phyloP scores from a whole-genome alignment of 148 eudicot genomes.

The Fagopyrum homotropicum region DNA sequence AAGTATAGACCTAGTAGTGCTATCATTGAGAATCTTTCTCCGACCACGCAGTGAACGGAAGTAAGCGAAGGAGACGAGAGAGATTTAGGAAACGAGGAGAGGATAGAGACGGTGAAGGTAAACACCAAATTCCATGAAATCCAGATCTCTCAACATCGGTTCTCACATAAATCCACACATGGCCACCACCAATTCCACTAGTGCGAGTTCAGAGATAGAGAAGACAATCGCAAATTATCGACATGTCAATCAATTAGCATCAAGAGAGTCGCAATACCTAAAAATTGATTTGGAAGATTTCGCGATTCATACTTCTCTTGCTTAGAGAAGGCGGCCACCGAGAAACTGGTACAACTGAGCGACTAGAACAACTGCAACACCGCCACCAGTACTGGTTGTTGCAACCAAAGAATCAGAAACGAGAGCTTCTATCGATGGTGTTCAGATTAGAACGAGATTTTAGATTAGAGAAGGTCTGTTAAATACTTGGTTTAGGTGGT shows the following conservation, averaged over 20 bases:
- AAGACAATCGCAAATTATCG: no score
- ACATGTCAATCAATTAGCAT: neutral
- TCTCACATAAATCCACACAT: neutral
- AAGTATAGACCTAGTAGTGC: constrained; percentile 70
- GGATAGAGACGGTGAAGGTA: neutral
- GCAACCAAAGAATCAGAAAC: neutral
- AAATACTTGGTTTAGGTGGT: no score
- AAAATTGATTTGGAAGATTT: neutral
- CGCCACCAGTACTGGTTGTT: neutral
- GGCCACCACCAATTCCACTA: no score
- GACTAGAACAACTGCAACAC: neutral
- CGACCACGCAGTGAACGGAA: constrained; percentile 6
- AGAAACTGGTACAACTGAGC: neutral
- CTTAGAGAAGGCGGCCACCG: neutral
- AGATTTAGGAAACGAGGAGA: neutral
- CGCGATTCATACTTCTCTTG: neutral
- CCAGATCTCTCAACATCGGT: neutral
- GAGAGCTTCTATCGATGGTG: no score
- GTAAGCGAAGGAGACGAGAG: constrained; percentile 13
- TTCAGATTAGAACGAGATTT: no score
- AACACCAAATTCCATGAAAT: neutral
- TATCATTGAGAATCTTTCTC: constrained; percentile 35
- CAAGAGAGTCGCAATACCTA: neutral
- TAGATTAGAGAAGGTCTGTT: no score
- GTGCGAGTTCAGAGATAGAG: neutral